A percentile compares a stretch with the other conserved stretches of the same genome.
phyloP scores from a whole-genome alignment of 768 basidiomycete species.

The Xerocomellus chrysenteron region DNA sequence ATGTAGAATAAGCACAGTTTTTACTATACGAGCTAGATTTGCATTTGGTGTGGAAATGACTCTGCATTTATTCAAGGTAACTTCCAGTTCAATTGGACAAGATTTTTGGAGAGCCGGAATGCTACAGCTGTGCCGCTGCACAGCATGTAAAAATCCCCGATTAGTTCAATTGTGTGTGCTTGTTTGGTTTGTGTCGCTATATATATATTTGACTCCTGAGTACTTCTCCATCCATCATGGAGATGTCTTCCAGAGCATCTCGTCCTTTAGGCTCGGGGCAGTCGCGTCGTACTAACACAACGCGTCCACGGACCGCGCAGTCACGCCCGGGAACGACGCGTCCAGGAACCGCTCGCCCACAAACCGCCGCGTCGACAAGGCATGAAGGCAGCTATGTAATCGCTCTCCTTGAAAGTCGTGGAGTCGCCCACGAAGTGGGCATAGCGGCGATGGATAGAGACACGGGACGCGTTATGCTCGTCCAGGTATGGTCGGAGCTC shows the following conservation, averaged over 20 bases:
- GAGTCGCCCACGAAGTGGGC: slow-evolving; percentile 80
- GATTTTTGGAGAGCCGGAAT: too few species aligned
- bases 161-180: too few species aligned
- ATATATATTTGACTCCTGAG: too few species aligned
- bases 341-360: slow-evolving; percentile 50
- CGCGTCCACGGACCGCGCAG: slow-evolving; percentile 54
- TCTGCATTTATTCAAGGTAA: too few species aligned
- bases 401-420: slow-evolving; percentile 74
- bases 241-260: slow-evolving; percentile 14
- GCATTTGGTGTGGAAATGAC: slow-evolving; percentile 1
- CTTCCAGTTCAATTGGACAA: too few species aligned
- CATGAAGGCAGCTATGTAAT: slow-evolving; percentile 64
- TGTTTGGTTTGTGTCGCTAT: not conserved
- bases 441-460: slow-evolving; percentile 83
- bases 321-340: slow-evolving; percentile 49
- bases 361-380: slow-evolving; percentile 58
- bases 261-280: slow-evolving; percentile 12
- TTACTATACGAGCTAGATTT: slow-evolving; percentile 26
- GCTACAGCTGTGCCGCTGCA: too few species aligned
- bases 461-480: slow-evolving; percentile 70
- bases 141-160: too few species aligned
- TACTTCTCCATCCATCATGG: not conserved
- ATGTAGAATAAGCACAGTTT: slow-evolving; percentile 36
- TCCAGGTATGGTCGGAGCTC: slow-evolving; percentile 55
- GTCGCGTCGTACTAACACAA: slow-evolving; percentile 14